Evolutionary conservation across 352 stramenopile species (phyloP), one percentile per base, ranked within the genome.

Genomic region (Discostella stelligera): DNA sequence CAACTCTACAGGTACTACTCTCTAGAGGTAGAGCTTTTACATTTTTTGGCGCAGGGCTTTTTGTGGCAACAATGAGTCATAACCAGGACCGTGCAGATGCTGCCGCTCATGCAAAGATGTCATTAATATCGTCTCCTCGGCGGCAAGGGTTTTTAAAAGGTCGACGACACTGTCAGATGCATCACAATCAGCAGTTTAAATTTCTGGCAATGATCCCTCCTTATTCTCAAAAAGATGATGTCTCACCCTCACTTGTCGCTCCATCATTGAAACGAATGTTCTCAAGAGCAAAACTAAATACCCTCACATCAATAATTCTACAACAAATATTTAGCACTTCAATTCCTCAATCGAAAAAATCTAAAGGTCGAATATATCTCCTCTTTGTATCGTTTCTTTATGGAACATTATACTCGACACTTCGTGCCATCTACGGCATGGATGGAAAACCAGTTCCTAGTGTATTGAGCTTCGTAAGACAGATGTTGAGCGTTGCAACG

Each of bases 401-500:
- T 39, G 68, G 68, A 2, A 77, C 68, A 9, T 37, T 77, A 13
- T 70, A 77, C 49, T 58, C 68, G 9, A 61, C 53, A 14, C 25
- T 77, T 2, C 49, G 68, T 16, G 52, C 25, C 14, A 60, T 77
- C 50, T 77, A 77, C 32, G 58, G 48, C 14, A 71, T 30, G 16
- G 41, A 69, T 21, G 68, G 68, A 23, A 18, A 58, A 27, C 68
- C 68, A 49, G 30, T 54, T 0, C 56, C 68, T 27, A 66, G 50
- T 49, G 61, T 66, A 9, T 20, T 77, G 13, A 77, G 68, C 41
- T 64, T 74, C 21, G 66, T 74, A 18, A 39, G 83, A 49, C 79
- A 84, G 49, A 74, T 65, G 50, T 60, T 89, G 14, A 82, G 72
- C 37, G 72, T 84, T 1, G 7, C 86, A 2, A 74, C 67, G 16